Conservation (phyloP, 176 grass and related monocot genomes). For the Bromus sterilis region DNA sequence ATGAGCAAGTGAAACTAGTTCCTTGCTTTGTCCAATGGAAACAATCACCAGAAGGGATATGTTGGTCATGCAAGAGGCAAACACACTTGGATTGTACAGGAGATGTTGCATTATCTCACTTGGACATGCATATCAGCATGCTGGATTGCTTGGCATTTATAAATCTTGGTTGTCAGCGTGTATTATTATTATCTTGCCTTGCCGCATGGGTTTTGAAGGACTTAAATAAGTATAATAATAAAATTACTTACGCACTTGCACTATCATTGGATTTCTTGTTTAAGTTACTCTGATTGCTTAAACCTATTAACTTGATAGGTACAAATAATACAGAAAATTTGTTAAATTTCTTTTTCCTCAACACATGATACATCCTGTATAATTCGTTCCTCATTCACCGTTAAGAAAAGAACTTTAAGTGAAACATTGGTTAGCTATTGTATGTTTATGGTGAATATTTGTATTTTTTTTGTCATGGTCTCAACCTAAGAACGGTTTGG, state of each 20-base stretch:
- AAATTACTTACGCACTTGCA: background rate
- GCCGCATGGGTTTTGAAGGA: background rate
- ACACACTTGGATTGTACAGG: background rate
- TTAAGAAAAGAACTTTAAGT: background rate
- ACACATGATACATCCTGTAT: background rate
- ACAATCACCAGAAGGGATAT: background rate
- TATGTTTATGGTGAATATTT: background rate
- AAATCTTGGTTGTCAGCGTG: background rate
- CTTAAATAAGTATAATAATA: background rate
- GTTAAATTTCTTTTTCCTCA: background rate
- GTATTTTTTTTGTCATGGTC: constrained; percentile 18
- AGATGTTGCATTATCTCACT: background rate
- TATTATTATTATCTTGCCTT: constrained; percentile 1
- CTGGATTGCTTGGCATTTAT: background rate
- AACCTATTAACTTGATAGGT: background rate
- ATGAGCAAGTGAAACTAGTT: constrained; percentile 13
- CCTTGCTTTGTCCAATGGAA: constrained; percentile 2
- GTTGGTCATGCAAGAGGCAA: background rate
- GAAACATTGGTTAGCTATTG: background rate
- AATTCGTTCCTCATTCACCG: background rate
- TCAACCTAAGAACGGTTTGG: constrained; percentile 89
- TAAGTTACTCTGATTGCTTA: background rate
- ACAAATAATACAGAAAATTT: background rate
- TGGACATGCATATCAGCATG: background rate
- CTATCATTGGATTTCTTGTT: background rate